These are phyloP conservation scores for Agrostemma githago DNA, from an alignment of 148 eudicot species.

Conservation along the genomic window DNA sequence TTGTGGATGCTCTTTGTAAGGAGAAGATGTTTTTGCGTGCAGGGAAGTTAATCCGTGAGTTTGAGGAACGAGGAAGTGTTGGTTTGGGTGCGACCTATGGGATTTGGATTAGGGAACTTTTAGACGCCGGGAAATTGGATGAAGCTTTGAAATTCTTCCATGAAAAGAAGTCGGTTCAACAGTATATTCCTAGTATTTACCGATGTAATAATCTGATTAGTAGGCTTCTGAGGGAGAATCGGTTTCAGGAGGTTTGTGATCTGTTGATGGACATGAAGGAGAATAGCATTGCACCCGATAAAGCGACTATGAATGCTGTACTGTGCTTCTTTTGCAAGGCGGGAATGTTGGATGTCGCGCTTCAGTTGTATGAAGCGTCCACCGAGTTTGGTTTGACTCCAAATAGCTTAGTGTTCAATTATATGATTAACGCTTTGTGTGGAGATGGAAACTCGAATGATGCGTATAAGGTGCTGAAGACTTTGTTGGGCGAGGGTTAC, in stretches of 20 bases:
- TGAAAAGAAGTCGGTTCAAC: conserved; percentile 35
- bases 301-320: conserved; percentile 61
- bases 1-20: conserved; percentile 62
- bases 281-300: conserved; percentile 48
- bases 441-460: conserved; percentile 63
- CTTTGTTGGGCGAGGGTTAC: conserved; percentile 52
- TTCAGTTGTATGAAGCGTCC: conserved; percentile 51
- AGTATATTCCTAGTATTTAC: conserved; percentile 62
- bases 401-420: conserved; percentile 56
- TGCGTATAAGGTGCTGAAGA: conserved; percentile 53
- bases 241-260: conserved; percentile 67
- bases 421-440: conserved; percentile 57
- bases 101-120: conserved; percentile 58
- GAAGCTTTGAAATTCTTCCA: conserved; percentile 53
- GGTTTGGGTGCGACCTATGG: conserved; percentile 47
- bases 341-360: conserved; percentile 70
- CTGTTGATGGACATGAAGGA: conserved; percentile 79
- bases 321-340: conserved; percentile 85
- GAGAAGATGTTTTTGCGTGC: conserved; percentile 46
- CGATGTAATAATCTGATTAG: conserved; percentile 53
- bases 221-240: conserved; percentile 53
- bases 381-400: conserved; percentile 64
- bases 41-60: conserved; percentile 49
- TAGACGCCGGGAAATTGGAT: conserved; percentile 47
- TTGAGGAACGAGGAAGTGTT: conserved; percentile 31